Evolutionary conservation across 768 basidiomycete species (phyloP).

Genomic region (Tephrocybe rancida): DNA sequence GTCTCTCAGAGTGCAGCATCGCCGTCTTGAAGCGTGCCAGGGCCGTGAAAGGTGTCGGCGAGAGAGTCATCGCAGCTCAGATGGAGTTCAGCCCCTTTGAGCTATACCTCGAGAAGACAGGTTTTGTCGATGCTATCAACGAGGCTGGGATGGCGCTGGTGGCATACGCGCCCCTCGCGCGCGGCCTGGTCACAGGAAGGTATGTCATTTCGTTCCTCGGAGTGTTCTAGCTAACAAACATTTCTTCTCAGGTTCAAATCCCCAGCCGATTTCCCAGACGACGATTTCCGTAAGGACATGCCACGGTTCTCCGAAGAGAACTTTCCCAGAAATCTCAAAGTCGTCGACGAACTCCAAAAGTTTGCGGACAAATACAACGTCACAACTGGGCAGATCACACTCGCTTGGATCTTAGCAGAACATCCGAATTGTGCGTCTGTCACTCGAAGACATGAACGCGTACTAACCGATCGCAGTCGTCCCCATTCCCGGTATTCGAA

Average conservation of each 20-base stretch:
- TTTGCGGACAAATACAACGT: slow-evolving; percentile 36
- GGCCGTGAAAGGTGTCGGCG: slow-evolving; percentile 41
- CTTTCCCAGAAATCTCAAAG: slow-evolving; percentile 41
- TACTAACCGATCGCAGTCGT: slow-evolving; percentile 15
- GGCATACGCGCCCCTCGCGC: slow-evolving; percentile 50
- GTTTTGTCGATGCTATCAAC: slow-evolving; percentile 36
- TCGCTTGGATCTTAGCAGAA: slow-evolving; percentile 46
- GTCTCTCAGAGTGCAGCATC: slow-evolving; percentile 50
- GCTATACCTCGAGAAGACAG: slow-evolving; percentile 43
- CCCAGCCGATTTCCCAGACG: slow-evolving; percentile 38
- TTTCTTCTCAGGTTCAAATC: slow-evolving; percentile 28
- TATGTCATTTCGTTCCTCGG: slow-evolving; percentile 20
- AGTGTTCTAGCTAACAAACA: background rate
- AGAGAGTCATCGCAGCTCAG: slow-evolving; percentile 35
- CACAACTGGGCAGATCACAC: slow-evolving; percentile 41
- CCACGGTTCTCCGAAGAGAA: slow-evolving; percentile 41
- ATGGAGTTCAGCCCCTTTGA: slow-evolving; percentile 46
- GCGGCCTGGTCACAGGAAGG: slow-evolving; percentile 49
- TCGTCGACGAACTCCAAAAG: slow-evolving; percentile 33
- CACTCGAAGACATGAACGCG: background rate
- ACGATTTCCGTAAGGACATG: slow-evolving; percentile 35
- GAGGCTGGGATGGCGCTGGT: slow-evolving; percentile 49
- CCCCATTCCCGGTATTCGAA: slow-evolving; percentile 26
- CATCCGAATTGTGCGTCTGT: slow-evolving; percentile 14
- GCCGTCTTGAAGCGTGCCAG: slow-evolving; percentile 47